Percentiles rank a stretch among this genome's conserved stretches.
Conservation (phyloP, 495 filamentous ascomycete species). For the Neohortaea acidophila region DNA sequence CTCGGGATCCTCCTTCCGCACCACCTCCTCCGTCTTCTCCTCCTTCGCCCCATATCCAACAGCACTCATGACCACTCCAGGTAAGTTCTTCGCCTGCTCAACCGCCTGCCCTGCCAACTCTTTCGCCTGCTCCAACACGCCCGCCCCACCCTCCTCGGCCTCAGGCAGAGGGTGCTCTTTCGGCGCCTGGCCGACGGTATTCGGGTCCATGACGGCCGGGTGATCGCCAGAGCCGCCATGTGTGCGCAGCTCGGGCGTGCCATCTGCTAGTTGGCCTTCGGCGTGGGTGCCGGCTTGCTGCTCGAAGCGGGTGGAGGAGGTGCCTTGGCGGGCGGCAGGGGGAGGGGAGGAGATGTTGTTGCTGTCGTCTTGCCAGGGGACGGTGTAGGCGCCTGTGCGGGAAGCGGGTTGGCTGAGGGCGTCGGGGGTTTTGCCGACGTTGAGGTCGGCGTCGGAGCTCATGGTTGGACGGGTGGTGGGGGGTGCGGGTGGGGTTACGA, state of each 20-base stretch:
- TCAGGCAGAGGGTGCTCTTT: conserved; percentile 22
- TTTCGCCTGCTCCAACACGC: conserved; percentile 24
- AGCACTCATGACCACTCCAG: conserved; percentile 10
- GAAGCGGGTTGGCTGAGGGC: too few species aligned
- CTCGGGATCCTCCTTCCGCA: conserved; percentile 17
- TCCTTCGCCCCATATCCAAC: conserved; percentile 12
- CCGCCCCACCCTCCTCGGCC: conserved; percentile 7
- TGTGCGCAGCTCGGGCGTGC: conserved; percentile 22
- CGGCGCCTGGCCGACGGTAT: conserved; percentile 28
- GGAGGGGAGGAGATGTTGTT: conserved; percentile 1
- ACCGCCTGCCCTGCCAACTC: conserved; percentile 13
- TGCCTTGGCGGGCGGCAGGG: conserved; percentile 18
- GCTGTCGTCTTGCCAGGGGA: conserved; percentile 4
- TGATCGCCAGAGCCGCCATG: conserved; percentile 26
- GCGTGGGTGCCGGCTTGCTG: conserved; percentile 28
- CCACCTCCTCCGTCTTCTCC: conserved; percentile 9
- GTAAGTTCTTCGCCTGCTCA: conserved; percentile 13
- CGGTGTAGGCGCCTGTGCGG: conserved; percentile 6
- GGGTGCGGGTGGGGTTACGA: too few species aligned
- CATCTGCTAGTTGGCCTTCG: conserved; percentile 21
- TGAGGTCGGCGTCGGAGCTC: conserved; percentile 1
- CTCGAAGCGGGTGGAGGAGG: conserved; percentile 21
- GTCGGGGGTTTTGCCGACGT: not conserved
- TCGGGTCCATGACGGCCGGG: conserved; percentile 26
- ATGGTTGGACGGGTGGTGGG: not conserved